Percentiles rank a stretch among this genome's conserved stretches.
These are phyloP conservation scores for Cocos nucifera DNA, from an alignment of 176 grass and related monocot genomes.

Conservation along the genomic window DNA sequence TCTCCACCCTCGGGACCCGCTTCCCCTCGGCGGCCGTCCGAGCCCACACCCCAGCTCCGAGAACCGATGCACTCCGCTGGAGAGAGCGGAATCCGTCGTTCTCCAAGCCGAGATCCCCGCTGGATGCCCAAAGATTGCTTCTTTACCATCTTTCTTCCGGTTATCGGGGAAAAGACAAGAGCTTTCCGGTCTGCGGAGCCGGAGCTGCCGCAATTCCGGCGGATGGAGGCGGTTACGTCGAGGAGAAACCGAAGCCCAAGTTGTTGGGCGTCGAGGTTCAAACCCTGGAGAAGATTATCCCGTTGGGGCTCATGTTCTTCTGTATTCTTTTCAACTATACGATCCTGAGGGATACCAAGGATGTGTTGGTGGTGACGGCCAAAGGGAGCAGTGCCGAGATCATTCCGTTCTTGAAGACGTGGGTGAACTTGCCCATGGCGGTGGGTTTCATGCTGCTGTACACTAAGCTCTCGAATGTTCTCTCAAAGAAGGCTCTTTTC, in stretches of 20 bases:
- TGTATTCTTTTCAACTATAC: slow-evolving; percentile 99
- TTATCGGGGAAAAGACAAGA: slow-evolving; percentile 5
- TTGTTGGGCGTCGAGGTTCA: slow-evolving; percentile 56
- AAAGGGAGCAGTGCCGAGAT: slow-evolving; percentile 99
- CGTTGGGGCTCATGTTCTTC: slow-evolving; percentile 96
- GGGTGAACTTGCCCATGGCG: slow-evolving; percentile 97
- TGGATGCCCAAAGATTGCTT: slow-evolving; percentile 12
- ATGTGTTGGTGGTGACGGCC: slow-evolving; percentile 89
- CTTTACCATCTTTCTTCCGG: slow-evolving; percentile 1
- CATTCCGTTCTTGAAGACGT: slow-evolving; percentile 98
- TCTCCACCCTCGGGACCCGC: slow-evolving; percentile 1
- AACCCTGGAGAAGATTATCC: slow-evolving; percentile 88
- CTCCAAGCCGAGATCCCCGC: background rate
- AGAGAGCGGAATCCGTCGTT: slow-evolving; percentile 11
- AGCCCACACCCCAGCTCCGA: slow-evolving; percentile 6
- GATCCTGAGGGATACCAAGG: slow-evolving; percentile 98
- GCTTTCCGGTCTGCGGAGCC: slow-evolving; percentile 16
- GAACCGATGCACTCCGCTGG: slow-evolving; percentile 4
- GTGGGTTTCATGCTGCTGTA: slow-evolving; percentile 95
- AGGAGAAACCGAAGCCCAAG: slow-evolving; percentile 30
- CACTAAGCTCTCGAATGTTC: slow-evolving; percentile 81
- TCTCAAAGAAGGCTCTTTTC: slow-evolving; percentile 89
- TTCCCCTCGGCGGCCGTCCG: slow-evolving; percentile 7
- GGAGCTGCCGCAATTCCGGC: slow-evolving; percentile 18
- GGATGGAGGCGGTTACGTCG: slow-evolving; percentile 1